Evolutionary conservation across 208 protist genomes (phyloP).

Genomic region (Trypanosoma mega): DNA sequence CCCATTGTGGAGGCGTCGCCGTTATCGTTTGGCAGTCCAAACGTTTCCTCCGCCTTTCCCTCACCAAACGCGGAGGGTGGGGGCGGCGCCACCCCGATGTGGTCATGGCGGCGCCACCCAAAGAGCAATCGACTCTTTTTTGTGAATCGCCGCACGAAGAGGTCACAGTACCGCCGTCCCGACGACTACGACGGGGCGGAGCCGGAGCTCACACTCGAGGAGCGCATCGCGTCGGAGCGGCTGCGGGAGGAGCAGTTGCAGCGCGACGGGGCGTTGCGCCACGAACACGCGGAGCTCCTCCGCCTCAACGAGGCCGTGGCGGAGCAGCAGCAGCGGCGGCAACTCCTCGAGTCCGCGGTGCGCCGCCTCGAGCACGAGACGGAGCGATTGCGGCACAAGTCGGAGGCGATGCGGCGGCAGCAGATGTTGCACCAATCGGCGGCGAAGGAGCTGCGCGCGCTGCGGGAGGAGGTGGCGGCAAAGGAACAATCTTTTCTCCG

Average conservation of each 20-base stretch:
- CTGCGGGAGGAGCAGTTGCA: slow-evolving; percentile 7
- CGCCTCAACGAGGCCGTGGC: slow-evolving; percentile 14
- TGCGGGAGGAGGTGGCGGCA: slow-evolving; percentile 25
- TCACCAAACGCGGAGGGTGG: background rate
- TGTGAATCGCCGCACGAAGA: slow-evolving; percentile 33
- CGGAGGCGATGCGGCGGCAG: slow-evolving; percentile 5
- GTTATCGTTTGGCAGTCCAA: no score
- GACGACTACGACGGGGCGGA: slow-evolving; percentile 49
- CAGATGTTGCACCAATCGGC: slow-evolving; percentile 22
- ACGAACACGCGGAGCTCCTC: slow-evolving; percentile 9
- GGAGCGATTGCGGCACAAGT: slow-evolving; percentile 3
- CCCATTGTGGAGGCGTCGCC: slow-evolving; percentile 23
- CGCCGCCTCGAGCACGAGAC: slow-evolving; percentile 22
- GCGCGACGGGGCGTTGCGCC: slow-evolving; percentile 4
- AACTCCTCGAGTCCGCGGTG: slow-evolving; percentile 15
- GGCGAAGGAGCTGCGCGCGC: slow-evolving; percentile 8
- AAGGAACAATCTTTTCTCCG: slow-evolving; percentile 28
- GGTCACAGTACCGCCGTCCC: slow-evolving; percentile 54
- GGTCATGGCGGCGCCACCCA: slow-evolving; percentile 48
- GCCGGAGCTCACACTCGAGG: slow-evolving; percentile 19
- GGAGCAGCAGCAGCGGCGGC: slow-evolving; percentile 28
- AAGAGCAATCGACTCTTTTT: slow-evolving; percentile 50
- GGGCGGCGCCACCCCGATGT: slow-evolving; percentile 9
- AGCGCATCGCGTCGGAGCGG: slow-evolving; percentile 8
- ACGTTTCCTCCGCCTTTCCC: no score